Evolutionary conservation across 495 filamentous ascomycete genomes (phyloP).

Genomic region (Hypoxylon perforatum): DNA sequence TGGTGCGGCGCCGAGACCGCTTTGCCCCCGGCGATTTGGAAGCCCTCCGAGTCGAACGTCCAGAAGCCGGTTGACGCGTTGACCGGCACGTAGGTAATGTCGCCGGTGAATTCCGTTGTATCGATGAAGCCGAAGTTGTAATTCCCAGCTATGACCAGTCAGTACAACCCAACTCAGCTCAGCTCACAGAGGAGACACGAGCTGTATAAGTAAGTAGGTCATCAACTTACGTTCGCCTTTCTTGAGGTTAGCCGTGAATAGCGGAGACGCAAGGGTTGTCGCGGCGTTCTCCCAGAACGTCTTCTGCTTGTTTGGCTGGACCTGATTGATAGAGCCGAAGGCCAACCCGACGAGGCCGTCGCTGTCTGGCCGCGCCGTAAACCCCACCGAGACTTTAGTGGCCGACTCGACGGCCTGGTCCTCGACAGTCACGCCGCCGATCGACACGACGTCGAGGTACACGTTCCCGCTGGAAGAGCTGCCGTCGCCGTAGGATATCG

Average conservation of each 20-base stretch:
- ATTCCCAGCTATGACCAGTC: conserved; percentile 57
- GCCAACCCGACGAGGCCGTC: conserved; percentile 83
- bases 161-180: neutral
- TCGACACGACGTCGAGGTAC: conserved; percentile 78
- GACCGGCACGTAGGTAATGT: conserved; percentile 69
- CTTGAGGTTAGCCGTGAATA: conserved; percentile 81
- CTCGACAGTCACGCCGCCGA: conserved; percentile 73
- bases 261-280: conserved; percentile 64
- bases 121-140: conserved; percentile 77
- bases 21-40: conserved; percentile 63
- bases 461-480: conserved; percentile 76
- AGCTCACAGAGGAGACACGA: no score
- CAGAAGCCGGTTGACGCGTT: conserved; percentile 75
- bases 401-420: conserved; percentile 81
- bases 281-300: conserved; percentile 84
- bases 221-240: conserved; percentile 61
- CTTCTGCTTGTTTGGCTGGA: conserved; percentile 68
- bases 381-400: conserved; percentile 68
- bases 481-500: conserved; percentile 79
- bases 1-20: conserved; percentile 41
- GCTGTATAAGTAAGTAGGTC: no score
- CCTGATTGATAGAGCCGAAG: conserved; percentile 78
- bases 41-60: conserved; percentile 73
- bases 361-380: conserved; percentile 68
- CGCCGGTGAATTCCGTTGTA: conserved; percentile 67